Conservation (phyloP, 768 basidiomycete genomes). For the Mycena pura region DNA sequence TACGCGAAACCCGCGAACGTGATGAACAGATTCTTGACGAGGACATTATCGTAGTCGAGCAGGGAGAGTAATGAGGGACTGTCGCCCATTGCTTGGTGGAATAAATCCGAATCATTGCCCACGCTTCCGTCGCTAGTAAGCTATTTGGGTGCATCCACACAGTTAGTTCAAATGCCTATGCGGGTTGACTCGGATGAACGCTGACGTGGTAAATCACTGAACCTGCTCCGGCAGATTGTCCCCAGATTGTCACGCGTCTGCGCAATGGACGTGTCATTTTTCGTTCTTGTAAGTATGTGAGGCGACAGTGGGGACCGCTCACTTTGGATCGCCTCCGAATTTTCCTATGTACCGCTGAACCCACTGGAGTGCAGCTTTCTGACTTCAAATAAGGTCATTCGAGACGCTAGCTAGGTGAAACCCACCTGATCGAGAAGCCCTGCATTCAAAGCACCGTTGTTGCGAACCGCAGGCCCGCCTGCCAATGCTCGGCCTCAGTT, state of each 20-base stretch:
- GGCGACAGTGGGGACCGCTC: constrained; percentile 2
- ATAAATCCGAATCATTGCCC: constrained; percentile 43
- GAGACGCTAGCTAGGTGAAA: background rate
- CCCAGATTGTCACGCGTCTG: constrained; percentile 51
- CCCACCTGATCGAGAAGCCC: constrained; percentile 49
- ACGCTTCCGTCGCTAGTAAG: constrained; percentile 49
- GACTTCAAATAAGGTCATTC: background rate
- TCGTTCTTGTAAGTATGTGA: background rate
- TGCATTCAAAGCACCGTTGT: constrained; percentile 43
- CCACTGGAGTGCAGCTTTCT: constrained; percentile 48
- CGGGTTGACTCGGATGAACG: background rate
- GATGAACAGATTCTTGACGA: constrained; percentile 41
- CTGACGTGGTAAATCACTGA: constrained; percentile 49
- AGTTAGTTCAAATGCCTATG: background rate
- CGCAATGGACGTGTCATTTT: background rate
- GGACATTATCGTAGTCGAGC: constrained; percentile 40
- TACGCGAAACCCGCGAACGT: constrained; percentile 46
- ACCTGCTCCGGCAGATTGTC: constrained; percentile 53
- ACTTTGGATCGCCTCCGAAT: constrained; percentile 47
- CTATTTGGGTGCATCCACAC: constrained; percentile 30
- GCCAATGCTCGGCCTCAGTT: background rate
- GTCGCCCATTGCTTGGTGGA: constrained; percentile 51
- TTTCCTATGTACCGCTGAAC: constrained; percentile 43
- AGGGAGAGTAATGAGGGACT: constrained; percentile 48
- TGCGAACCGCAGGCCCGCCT: constrained; percentile 43